Evolutionary conservation across 768 basidiomycete genomes (phyloP), one percentile per base, ranked within the genome.

Genomic region (Boletus rubescentipes): DNA sequence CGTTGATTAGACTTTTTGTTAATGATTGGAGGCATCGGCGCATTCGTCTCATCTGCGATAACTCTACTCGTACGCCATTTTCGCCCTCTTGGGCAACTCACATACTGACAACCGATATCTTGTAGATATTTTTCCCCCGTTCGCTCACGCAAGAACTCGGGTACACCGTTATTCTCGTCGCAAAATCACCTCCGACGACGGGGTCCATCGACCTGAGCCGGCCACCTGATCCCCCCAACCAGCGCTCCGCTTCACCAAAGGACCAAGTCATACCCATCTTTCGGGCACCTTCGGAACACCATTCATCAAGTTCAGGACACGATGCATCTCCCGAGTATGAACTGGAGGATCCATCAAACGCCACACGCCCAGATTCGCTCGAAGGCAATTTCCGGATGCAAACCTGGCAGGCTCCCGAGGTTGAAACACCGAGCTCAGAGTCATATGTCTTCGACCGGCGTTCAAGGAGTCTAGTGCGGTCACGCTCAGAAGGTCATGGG

Each of bases 21-120:
- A 42, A 85, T 89, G 82, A 61, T 86, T 49, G 85, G 82, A 20
- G 89, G 79, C 16, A 78, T 92, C 30, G 90, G 90, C 14, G 85
- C 85, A 61, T 84, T 91, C 62, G 77, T 89, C 20, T 92, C 90
- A 4, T 90, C 90, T 23, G 83, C 83, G 16, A 87, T 92, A 21
- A 93, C 91, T 4, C 76, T 93, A 31, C 76, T 92, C 31, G 90
- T 90, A 63, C 63, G 84, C 69, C 44, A 15, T 44, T 18, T 23
- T 21, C 26, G n/a, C 37, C 21, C 40, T 44, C 30, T 29, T 32
- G 7, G 34, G 29, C n/a, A 41, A 34, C 20, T 18, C 40, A 20
- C 29, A 5, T 37, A 21, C 41, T 43, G 41, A 35, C 31, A 10
- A 18, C 37, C 20, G 30, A 23, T 46, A 8, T 39, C 35, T 30